Conservation (phyloP, 495 filamentous ascomycete genomes). For the Annulohypoxylon moriforme region DNA sequence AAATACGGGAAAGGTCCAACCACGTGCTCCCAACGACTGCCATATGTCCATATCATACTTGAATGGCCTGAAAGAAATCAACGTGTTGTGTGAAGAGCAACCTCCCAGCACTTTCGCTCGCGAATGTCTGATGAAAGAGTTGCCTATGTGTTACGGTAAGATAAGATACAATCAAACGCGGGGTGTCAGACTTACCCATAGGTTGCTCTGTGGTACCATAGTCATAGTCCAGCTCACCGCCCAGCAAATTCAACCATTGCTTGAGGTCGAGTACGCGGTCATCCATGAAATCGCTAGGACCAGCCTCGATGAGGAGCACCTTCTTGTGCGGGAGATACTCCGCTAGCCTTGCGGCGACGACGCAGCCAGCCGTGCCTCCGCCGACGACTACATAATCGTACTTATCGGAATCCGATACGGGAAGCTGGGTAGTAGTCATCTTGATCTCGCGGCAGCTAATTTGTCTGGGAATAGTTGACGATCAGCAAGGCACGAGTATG, state of each 20-base stretch:
- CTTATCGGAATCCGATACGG: conserved; percentile 68
- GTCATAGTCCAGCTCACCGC: conserved; percentile 86
- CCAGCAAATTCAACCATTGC: conserved; percentile 81
- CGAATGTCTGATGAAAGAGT: conserved; percentile 85
- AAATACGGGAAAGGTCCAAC: conserved; percentile 83
- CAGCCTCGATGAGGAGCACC: conserved; percentile 74
- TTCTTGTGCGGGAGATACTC: conserved; percentile 74
- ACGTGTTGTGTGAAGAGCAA: conserved; percentile 87
- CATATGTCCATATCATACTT: conserved; percentile 81
- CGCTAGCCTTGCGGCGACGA: conserved; percentile 71
- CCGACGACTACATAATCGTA: conserved; percentile 89
- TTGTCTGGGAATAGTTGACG: not conserved
- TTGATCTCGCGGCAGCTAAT: conserved; percentile 6
- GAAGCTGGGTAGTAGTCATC: conserved; percentile 72
- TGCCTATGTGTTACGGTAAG: conserved; percentile 62
- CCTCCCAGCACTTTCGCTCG: conserved; percentile 87
- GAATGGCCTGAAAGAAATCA: conserved; percentile 87
- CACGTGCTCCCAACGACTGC: conserved; percentile 73
- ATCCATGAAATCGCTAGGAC: conserved; percentile 60
- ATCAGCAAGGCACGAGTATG: conserved; percentile 10
- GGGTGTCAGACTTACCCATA: conserved; percentile 63
- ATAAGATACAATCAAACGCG: conserved; percentile 18
- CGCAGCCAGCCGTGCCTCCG: conserved; percentile 86
- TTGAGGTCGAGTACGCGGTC: conserved; percentile 72
- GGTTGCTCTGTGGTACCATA: conserved; percentile 88